phyloP scores from a whole-genome alignment of 176 grass and related monocot genomes.

The Oryza australiensis region DNA sequence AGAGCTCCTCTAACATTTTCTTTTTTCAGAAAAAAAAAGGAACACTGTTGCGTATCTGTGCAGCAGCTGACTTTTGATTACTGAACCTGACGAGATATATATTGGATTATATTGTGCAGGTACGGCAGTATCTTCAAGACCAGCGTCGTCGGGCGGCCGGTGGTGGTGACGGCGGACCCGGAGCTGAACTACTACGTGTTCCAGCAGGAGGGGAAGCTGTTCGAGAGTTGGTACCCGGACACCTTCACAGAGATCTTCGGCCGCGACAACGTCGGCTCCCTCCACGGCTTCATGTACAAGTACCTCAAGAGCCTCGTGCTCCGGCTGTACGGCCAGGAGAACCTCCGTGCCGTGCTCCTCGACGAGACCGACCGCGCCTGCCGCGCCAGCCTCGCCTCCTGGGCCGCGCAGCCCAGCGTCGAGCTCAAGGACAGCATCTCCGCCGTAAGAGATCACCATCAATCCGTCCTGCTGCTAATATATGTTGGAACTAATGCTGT shows the following conservation, averaged over 20 bases:
- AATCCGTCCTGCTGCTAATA: not conserved
- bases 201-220: conserved; percentile 83
- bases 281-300: conserved; percentile 84
- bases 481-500: not conserved
- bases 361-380: conserved; percentile 42
- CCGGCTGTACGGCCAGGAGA: conserved; percentile 70
- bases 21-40: too few relatives aligned
- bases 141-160: conserved; percentile 56
- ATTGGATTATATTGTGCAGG: not conserved
- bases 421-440: conserved; percentile 68
- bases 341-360: conserved; percentile 57
- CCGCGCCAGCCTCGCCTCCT: conserved; percentile 31
- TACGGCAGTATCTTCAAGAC: conserved; percentile 72
- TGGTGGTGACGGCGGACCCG: conserved; percentile 70
- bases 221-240: conserved; percentile 89
- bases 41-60: too few relatives aligned
- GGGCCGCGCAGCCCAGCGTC: conserved; percentile 33
- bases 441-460: conserved; percentile 30
- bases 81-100: not conserved
- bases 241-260: conserved; percentile 89
- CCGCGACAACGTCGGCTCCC: conserved; percentile 63
- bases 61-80: not conserved
- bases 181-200: conserved; percentile 70
- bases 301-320: conserved; percentile 77
- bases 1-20: too few relatives aligned